phyloP scores from a whole-genome alignment of 1,284 basidiomycete species.

The Cutaneotrichosporon curvatum region DNA sequence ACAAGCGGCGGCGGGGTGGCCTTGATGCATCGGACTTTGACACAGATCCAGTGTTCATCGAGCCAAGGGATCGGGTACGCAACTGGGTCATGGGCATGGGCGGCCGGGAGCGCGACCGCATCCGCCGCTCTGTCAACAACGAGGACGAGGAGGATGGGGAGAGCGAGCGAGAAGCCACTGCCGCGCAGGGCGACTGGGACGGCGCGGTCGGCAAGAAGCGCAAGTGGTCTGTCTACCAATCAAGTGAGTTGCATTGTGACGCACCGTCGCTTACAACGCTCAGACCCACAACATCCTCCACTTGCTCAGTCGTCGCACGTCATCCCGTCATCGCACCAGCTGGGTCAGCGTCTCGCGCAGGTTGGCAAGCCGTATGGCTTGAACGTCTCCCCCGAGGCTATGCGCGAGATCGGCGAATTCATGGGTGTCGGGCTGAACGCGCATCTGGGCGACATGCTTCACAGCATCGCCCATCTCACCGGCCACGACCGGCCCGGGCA shows the following conservation, averaged over 20 bases:
- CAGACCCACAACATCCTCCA: conserved; percentile 17
- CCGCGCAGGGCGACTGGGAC: conserved; percentile 6
- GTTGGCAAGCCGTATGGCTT: conserved; percentile 32
- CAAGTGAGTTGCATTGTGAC: conserved; percentile 5
- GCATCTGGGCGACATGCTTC: conserved; percentile 35
- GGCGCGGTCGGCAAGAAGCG: conserved; percentile 12
- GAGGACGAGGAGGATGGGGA: conserved; percentile 23
- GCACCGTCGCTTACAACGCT: background rate
- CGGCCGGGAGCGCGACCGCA: conserved; percentile 27
- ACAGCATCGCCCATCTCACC: conserved; percentile 31
- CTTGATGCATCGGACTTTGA: conserved; percentile 33
- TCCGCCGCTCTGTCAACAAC: conserved; percentile 15
- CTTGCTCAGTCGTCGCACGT: conserved; percentile 19
- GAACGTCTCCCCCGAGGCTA: conserved; percentile 20
- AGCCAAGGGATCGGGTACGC: conserved; percentile 31
- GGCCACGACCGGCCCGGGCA: conserved; percentile 30
- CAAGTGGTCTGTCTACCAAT: conserved; percentile 14
- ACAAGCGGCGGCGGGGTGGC: conserved; percentile 30
- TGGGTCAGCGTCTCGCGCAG: conserved; percentile 26
- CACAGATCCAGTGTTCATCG: conserved; percentile 31
- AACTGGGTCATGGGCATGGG: conserved; percentile 38
- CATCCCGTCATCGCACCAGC: conserved; percentile 34
- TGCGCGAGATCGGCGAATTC: conserved; percentile 39
- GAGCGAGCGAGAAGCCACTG: conserved; percentile 7
- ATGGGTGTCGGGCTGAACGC: conserved; percentile 39